Base-by-base conservation (phyloP, 2,329 filamentous ascomycete species). In the Cladosporium colombiae region DNA sequence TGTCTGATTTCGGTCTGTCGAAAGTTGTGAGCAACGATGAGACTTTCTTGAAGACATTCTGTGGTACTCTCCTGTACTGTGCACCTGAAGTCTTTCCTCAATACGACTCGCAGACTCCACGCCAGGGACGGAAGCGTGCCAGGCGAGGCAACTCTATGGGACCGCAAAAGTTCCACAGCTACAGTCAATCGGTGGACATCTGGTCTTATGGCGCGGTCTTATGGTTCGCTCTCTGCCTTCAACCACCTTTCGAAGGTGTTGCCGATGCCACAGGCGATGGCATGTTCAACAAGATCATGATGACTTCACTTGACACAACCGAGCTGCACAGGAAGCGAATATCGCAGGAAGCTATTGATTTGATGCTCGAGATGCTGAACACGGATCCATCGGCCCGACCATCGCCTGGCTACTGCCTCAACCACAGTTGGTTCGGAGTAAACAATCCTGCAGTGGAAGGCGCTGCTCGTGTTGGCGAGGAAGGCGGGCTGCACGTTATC, bases 191-290 rank as follows among this genome's bases (percentile, higher is more conserved):
- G 1, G 91, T 98, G 35, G 95, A 99, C 75, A 91, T 97, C 68
- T 99, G 95, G 94, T 98, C 95, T 0, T 87, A 97, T 56, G 95
- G 92, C 18, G 95, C 93, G 16, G 95, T 99, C 1, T 80, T 98
- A 6, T 99, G 93, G 80, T 95, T 91, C 74, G 84, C 92, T 7
- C 82, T 99, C n/a, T 93, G 90, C 5, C 88, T 87, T 13, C 84
- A 84, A 33, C 91, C 94, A 31, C 94, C 95, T 0, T 98, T 92
- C 76, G 89, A 89, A 31, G 93, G 91, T 18, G 87, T 88, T 68
- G 88, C 86, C 31, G 91, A 92, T 70, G 88, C 90, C 60, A 89
- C 88, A 69, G 91, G 94, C 68, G 88, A 88, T 4, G 90, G 91
- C 71, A 89, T 98, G 78, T 85, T 97, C 66, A 84, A 92, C 68